Base-by-base conservation (phyloP, 192 early-diverging fungal species). In the Cetraspora pellucida region DNA sequence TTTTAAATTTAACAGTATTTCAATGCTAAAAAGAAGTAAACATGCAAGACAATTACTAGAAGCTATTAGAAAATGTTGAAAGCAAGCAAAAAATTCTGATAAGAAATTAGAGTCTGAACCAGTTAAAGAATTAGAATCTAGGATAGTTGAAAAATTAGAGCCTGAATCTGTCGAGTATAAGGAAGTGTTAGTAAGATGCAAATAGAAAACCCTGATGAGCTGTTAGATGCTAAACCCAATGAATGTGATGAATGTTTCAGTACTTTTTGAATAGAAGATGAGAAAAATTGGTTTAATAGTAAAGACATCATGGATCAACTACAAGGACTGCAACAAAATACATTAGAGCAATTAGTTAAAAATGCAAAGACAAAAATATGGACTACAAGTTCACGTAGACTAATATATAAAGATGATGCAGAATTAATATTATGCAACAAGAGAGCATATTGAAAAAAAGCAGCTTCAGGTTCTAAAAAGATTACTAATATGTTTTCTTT, bases 351-450 rank as follows among this genome's bases (percentile, higher is more conserved):
- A 69, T 21, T 69, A 9, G 14, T 69, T 23, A 23, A 69, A 25
- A 66, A 66, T 45, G 47, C 67, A 46, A 69, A 69, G n/a, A 11
- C 67, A 49, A 21, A 69, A 50, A 21, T 25, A 45, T 66, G 11
- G 64, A 4, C 19, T 37, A n/a, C 11, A 69, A 69, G 47, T 8
- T 37, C 8, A 23, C 47, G 67, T 46, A 5, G 31, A 25, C 44
- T 16, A 49, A 23, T 50, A n/a, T 69, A 69, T 50, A 69, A 10
- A 3, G 67, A 46, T 50, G n/a, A 1, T 50, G 67, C 67, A 21
- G 16, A 47, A 69, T 69, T 46, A 50, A 69, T 46, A 46, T 50
- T 69, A 1, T 14, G 67, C 13, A 69, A 69, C 23, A 69, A 69
- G 11, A 69, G 47, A 27, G 67, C 46, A 25, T 37, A 37, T 50